Base-by-base conservation (phyloP, 2,329 filamentous ascomycete genomes). In the Mycosphaerella sp. region DNA sequence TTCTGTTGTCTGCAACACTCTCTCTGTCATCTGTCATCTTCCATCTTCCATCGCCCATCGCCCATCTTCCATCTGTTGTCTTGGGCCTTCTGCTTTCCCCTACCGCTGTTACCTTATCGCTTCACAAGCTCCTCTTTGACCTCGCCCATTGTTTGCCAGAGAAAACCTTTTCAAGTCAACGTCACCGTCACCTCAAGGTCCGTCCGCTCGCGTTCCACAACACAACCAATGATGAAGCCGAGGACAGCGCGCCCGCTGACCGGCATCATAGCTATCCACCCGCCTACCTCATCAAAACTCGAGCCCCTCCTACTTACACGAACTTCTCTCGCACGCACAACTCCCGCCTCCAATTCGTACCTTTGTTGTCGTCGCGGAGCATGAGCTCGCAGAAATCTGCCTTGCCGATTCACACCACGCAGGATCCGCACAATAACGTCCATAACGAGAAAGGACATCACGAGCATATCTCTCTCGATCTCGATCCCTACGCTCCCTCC, bases 401-500 rank as follows among this genome's bases (percentile, higher is more conserved):
- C 12, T 59, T 63, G 44, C 61, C 63, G 11, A 55, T 61, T 38
- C 62, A 60, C 47, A 45, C 54, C 54, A 53, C 50, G 38, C 39
- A 57, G 41, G 55, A 51, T 42, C 54, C 48, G 14, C 31, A 52
- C 36, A 31, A 49, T 26, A 23, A 46, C 36, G 14, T 44, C 12
- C n/a, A 48, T 3, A 45, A 47, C 29, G 39, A 50, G 23, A 17
- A 59, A 55, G 17, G 47, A 40, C 45, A 51, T 38, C 36, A 38
- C 53, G 26, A 56, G 53, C 44, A 57, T 45, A 53, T 56, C 51
- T 62, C 63, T 12, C 59, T 64, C 49, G 71, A 71, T 54, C 65
- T 75, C 60, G 81, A 84, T 67, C 81, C 81, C 4, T 79, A 77
- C 63, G 79, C 80, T 38, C 73, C 79, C 39, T 75, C 81, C 7